These are phyloP conservation scores for Phoenix dactylifera DNA, from an alignment of 176 grass and related monocot species.

Conservation along the genomic window DNA sequence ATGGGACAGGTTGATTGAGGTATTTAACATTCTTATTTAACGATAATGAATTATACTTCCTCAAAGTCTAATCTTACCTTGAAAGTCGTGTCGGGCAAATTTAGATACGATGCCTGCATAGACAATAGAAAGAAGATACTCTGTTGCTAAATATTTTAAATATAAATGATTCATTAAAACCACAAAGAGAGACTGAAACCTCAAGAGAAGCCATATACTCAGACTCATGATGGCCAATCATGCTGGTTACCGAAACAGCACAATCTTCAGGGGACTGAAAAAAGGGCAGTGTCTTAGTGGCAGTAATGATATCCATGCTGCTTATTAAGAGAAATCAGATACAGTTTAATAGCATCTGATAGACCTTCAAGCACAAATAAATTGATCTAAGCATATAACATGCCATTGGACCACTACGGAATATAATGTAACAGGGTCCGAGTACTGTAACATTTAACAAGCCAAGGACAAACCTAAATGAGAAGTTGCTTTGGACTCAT, in stretches of 20 bases:
- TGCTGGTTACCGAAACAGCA: constrained; percentile 49
- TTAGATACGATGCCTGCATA: constrained; percentile 70
- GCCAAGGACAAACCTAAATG: too few relatives aligned
- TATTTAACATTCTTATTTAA: too few relatives aligned
- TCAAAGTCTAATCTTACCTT: constrained; percentile 40
- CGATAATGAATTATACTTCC: too few relatives aligned
- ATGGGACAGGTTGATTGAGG: too few relatives aligned
- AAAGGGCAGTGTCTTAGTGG: constrained; percentile 11
- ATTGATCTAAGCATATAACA: too few relatives aligned
- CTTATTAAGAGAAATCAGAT: too few relatives aligned
- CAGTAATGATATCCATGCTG: neutral
- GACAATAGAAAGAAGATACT: constrained; percentile 3
- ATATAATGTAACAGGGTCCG: too few relatives aligned
- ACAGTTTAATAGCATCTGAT: too few relatives aligned
- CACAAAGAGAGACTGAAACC: constrained; percentile 39
- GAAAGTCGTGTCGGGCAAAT: constrained; percentile 80
- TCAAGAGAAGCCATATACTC: constrained; percentile 78
- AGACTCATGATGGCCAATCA: constrained; percentile 73
- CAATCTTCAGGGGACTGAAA: constrained; percentile 77
- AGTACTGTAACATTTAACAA: too few relatives aligned
- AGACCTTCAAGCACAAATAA: too few relatives aligned
- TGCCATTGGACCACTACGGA: too few relatives aligned
- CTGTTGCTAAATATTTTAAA: constrained; percentile 7
- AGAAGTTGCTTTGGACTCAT: too few relatives aligned
- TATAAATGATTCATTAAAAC: constrained; percentile 15